Percentiles rank a stretch among this genome's conserved stretches.
These are phyloP conservation scores for Corinectria fuckeliana DNA, from an alignment of 2,329 filamentous ascomycete species.

Conservation along the genomic window DNA sequence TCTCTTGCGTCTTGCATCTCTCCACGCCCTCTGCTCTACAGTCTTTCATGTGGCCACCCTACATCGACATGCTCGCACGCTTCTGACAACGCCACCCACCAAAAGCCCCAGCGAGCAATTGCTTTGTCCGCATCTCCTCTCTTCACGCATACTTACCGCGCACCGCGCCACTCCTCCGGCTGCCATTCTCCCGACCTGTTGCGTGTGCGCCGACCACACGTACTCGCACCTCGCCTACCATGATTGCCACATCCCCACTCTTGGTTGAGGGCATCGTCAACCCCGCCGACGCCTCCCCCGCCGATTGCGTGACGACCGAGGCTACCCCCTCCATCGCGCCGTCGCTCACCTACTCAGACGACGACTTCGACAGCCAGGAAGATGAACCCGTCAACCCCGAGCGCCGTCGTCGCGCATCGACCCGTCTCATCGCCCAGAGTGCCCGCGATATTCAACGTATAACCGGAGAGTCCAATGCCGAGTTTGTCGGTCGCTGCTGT, in stretches of 20 bases:
- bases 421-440: slow-evolving; percentile 69
- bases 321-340: slow-evolving; percentile 61
- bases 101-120: background rate
- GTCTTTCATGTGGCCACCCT: slow-evolving; percentile 11
- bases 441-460: slow-evolving; percentile 68
- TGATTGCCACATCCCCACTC: slow-evolving; percentile 39
- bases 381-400: slow-evolving; percentile 53
- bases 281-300: slow-evolving; percentile 48
- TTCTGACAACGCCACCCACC: slow-evolving; percentile 32
- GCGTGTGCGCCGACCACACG: slow-evolving; percentile 22
- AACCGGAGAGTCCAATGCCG: slow-evolving; percentile 67
- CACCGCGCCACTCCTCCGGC: slow-evolving; percentile 3
- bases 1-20: slow-evolving; percentile 1
- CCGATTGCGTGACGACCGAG: slow-evolving; percentile 54
- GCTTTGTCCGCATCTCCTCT: background rate
- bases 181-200: background rate
- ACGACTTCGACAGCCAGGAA: slow-evolving; percentile 66
- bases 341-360: slow-evolving; percentile 68
- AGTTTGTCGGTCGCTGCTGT: slow-evolving; percentile 68
- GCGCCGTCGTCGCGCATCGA: slow-evolving; percentile 70
- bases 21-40: background rate
- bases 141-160: background rate
- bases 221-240: slow-evolving; percentile 23
- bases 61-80: slow-evolving; percentile 33
- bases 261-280: slow-evolving; percentile 44